Conservation (phyloP, 2,329 filamentous ascomycete species). For the Venturiaceae sp. region DNA sequence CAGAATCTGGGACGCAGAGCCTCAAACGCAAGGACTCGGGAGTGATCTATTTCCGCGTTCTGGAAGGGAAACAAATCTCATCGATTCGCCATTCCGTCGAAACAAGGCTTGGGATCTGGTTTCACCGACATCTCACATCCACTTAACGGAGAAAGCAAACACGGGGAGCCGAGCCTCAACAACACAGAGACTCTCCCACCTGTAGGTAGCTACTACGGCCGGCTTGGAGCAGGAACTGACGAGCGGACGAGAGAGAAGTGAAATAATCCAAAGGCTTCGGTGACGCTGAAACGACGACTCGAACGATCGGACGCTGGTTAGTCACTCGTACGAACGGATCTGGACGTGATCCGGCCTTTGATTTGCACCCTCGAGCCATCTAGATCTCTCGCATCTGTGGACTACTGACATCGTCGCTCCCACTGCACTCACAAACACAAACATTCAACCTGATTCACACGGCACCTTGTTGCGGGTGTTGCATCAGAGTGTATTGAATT, state of each 20-base stretch:
- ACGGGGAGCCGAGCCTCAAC: neutral
- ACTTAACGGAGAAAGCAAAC: neutral
- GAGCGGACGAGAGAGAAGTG: neutral
- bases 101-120: neutral
- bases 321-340: neutral
- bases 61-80: neutral
- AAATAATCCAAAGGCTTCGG: neutral
- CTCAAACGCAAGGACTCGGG: neutral
- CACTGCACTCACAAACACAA: neutral
- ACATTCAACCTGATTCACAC: no score
- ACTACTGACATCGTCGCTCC: no score
- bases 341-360: neutral
- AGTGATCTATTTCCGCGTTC: neutral
- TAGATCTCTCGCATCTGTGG: neutral
- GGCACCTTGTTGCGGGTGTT: constrained; percentile 1
- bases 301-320: neutral
- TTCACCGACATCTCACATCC: neutral
- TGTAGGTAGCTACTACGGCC: neutral
- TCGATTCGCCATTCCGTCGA: neutral
- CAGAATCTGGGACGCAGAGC: neutral
- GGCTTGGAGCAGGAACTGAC: neutral
- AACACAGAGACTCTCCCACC: neutral
- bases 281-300: neutral
- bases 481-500: neutral
- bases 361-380: neutral